Base-by-base conservation (phyloP, 164 flowering plant genomes). In the Vitis riparia region DNA sequence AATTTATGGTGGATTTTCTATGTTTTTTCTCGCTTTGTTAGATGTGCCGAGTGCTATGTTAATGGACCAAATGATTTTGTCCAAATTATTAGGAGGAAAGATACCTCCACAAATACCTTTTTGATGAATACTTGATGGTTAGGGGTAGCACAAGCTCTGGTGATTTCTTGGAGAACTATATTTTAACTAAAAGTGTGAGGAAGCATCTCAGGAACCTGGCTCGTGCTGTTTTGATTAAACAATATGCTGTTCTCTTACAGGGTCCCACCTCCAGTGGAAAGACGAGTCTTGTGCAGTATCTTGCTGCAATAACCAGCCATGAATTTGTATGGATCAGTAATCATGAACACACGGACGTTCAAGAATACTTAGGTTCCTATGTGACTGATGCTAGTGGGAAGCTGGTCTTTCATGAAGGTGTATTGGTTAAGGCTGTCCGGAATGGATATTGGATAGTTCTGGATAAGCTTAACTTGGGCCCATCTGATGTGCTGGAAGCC, bases 181-280 rank as follows among this genome's bases (percentile, higher is more conserved):
- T 90, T 55, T 55, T 86, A 62, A 96, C 99, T 3, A 70, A 62
- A 71, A 93, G 89, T 73, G 91, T 96, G 1, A 75, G 69, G 69
- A 84, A 83, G 73, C 93, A 93, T 74, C 85, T 96, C 49, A 78
- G 76, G 55, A 88, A 84, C 73, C 80, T 96, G 75, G 84, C 92
- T 11, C 89, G 95, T 65, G 97, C 98, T 32, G 68, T 86, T 70
- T 85, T 85, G 62, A 82, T 93, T 50, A 86, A 84, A 73, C 87
- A 81, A 74, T 95, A 91, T 75, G 98, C 99, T 37, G 97, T 96
- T 70, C 95, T 96, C 48, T 70, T 96, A 72, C 99, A 96, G 81
- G 99, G 99, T 7, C 99, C 99, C 5, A 96, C 99, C 5, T 96
- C 99, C 61, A 96, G 99, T 85, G 99, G 99, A 55, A 96, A 96